Evolutionary conservation across 2,329 filamentous ascomycete genomes (phyloP).

Genomic region (Didymella segeticola): DNA sequence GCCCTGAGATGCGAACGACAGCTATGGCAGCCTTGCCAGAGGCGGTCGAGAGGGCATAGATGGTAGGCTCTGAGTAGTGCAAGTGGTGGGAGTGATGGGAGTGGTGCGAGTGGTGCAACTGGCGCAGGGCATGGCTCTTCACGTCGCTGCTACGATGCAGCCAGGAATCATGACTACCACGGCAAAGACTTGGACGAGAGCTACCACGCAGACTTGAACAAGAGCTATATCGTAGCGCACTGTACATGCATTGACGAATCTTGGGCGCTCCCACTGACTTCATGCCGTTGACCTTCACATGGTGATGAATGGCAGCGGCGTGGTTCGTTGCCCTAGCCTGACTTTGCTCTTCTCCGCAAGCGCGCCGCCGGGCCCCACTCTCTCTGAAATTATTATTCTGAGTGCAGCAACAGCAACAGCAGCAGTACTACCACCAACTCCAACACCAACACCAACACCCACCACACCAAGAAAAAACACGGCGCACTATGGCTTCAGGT

Average conservation of each 20-base stretch:
- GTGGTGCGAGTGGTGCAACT: slow-evolving; percentile 24
- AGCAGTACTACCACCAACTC: too few relatives aligned
- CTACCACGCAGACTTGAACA: background rate
- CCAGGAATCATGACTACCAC: background rate
- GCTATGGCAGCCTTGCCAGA: slow-evolving; percentile 88
- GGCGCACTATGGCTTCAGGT: slow-evolving; percentile 36
- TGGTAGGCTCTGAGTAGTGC: slow-evolving; percentile 72
- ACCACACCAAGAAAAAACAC: background rate
- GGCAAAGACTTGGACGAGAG: background rate
- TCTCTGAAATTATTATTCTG: slow-evolving; percentile 14
- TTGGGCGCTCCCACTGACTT: too few relatives aligned
- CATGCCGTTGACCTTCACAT: slow-evolving; percentile 38
- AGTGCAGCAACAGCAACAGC: slow-evolving; percentile 17
- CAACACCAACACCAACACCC: slow-evolving; percentile 20
- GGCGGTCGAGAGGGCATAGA: slow-evolving; percentile 91
- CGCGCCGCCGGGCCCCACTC: slow-evolving; percentile 22
- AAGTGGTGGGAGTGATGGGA: slow-evolving; percentile 12
- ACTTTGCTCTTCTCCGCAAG: slow-evolving; percentile 32
- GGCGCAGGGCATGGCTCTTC: slow-evolving; percentile 8
- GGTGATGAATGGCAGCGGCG: slow-evolving; percentile 10
- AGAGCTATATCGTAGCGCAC: too few relatives aligned
- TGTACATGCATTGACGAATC: too few relatives aligned
- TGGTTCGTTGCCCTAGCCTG: too few relatives aligned
- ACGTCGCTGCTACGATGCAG: background rate
- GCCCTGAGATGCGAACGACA: slow-evolving; percentile 84